A percentile compares a stretch with the other conserved stretches of the same genome.
Conservation (phyloP, 2,329 filamentous ascomycete species). For the Drechmeria coniospora region DNA sequence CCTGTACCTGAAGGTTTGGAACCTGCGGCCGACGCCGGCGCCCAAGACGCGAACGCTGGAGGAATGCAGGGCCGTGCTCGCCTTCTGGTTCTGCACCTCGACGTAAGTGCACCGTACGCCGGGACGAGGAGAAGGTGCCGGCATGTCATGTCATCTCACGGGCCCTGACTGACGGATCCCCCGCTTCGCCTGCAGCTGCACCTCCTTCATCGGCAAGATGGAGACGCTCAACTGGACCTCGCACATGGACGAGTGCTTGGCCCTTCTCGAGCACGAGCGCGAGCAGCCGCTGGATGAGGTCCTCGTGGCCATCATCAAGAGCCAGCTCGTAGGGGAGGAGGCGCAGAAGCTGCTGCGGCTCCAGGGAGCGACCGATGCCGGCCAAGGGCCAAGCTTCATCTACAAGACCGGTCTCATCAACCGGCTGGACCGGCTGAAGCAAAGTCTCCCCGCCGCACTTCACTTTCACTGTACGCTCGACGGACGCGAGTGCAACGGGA, state of each 20-base stretch:
- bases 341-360: conserved; percentile 15
- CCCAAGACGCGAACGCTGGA: conserved; percentile 27
- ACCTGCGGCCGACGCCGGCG: conserved; percentile 9
- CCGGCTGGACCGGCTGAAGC: conserved; percentile 13
- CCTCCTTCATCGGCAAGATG: conserved; percentile 26
- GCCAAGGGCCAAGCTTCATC: conserved; percentile 15
- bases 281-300: conserved; percentile 34
- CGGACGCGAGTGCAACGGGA: not conserved
- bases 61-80: conserved; percentile 31
- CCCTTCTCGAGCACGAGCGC: conserved; percentile 25
- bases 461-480: conserved; percentile 12
- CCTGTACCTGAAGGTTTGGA: conserved; percentile 20
- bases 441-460: conserved; percentile 9
- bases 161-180: no score
- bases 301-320: conserved; percentile 20
- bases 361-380: conserved; percentile 13
- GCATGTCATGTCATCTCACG: no score
- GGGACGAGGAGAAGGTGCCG: no score
- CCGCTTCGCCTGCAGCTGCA: conserved; percentile 12
- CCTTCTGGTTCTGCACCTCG: conserved; percentile 26
- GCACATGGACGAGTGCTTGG: conserved; percentile 42
- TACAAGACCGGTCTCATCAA: conserved; percentile 16
- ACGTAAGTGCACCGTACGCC: conserved; percentile 11
- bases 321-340: conserved; percentile 26
- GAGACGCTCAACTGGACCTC: conserved; percentile 41